phyloP scores from a whole-genome alignment of 192 early-diverging fungal genomes.

The Coemansia sp. region DNA sequence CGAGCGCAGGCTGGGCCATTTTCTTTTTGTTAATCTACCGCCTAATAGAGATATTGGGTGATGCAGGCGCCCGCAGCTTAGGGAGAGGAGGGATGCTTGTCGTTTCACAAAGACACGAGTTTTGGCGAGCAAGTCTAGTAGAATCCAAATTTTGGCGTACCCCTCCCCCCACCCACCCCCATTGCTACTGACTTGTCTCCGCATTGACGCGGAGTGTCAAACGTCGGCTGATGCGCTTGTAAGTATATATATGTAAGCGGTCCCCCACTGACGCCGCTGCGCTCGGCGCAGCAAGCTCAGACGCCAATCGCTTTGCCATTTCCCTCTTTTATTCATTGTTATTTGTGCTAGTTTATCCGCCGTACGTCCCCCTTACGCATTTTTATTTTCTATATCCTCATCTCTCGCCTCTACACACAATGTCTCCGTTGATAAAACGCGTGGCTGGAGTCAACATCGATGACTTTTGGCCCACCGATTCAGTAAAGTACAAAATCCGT shows the following conservation, averaged over 20 bases:
- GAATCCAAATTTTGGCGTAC: not conserved
- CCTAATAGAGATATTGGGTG: not conserved
- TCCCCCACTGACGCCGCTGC: not conserved
- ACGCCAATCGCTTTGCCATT: not conserved
- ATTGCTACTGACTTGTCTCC: no score
- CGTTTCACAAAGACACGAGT: not conserved
- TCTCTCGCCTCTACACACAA: not conserved
- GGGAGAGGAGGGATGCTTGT: not conserved
- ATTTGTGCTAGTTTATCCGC: not conserved
- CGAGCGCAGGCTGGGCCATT: not conserved
- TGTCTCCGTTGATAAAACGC: not conserved
- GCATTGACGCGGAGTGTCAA: not conserved
- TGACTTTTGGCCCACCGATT: slow-evolving; percentile 21
- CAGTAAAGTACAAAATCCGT: slow-evolving; percentile 35
- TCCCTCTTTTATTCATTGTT: not conserved
- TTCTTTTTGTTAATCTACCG: no score
- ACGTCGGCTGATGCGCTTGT: not conserved
- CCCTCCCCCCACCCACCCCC: not conserved
- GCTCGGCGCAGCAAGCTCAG: not conserved
- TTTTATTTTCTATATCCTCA: slow-evolving; percentile 14
- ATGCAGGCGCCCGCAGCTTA: slow-evolving; percentile 1
- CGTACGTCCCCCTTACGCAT: not conserved
- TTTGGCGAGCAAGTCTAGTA: not conserved
- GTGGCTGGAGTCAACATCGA: not conserved
- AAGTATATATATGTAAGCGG: not conserved